Conservation (phyloP, 306 rosid genomes). For the Canavalia ensiformis region DNA sequence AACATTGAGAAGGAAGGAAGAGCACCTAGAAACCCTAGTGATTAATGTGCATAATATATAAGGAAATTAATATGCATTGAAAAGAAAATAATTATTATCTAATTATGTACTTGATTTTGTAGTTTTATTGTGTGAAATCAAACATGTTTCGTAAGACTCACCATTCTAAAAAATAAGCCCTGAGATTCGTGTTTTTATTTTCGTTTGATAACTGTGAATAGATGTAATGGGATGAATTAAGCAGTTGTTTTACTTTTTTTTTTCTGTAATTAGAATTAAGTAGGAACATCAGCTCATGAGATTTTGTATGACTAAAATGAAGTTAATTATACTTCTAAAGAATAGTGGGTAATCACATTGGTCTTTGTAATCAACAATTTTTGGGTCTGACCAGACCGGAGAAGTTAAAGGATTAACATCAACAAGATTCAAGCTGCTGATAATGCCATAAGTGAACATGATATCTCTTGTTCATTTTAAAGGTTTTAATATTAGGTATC, state of each 20-base stretch:
- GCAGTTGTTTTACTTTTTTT: conserved; percentile 26
- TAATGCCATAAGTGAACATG: background rate
- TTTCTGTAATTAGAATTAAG: conserved; percentile 6
- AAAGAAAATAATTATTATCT: background rate
- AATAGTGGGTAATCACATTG: background rate
- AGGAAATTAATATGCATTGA: background rate
- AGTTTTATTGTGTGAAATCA: background rate
- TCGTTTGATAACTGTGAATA: background rate
- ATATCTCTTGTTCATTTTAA: conserved; percentile 3
- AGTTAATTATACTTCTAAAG: background rate
- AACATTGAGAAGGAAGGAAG: background rate
- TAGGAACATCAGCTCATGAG: background rate
- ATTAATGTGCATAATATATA: background rate
- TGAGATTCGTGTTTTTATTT: background rate
- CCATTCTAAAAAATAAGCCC: background rate
- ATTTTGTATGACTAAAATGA: conserved; percentile 17
- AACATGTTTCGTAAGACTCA: background rate
- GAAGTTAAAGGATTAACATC: conserved; percentile 26
- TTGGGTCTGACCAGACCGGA: conserved; percentile 18
- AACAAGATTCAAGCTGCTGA: conserved; percentile 30
- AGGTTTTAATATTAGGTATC: conserved; percentile 27
- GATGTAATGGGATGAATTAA: conserved; percentile 15
- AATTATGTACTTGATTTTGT: background rate
- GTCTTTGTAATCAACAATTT: background rate
- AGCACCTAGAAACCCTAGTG: background rate